These are phyloP conservation scores for Phytophthora boehmeriae DNA, from an alignment of 352 stramenopile species.

Conservation along the genomic window DNA sequence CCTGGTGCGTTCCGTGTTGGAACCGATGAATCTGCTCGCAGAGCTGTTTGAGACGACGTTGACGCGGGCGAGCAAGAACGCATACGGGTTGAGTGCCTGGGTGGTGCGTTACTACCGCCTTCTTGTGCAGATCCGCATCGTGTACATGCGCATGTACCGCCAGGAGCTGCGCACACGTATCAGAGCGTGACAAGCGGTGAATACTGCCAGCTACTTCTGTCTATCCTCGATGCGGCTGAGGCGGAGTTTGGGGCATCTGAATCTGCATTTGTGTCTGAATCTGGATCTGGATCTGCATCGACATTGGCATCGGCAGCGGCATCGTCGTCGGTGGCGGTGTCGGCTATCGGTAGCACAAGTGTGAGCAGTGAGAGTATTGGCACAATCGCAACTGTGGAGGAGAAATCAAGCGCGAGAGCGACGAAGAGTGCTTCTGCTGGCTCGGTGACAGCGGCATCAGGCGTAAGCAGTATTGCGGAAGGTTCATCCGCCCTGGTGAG, in stretches of 20 bases:
- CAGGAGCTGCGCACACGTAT: constrained; percentile 41
- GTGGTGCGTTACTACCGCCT: constrained; percentile 42
- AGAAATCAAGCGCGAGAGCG: constrained; percentile 3
- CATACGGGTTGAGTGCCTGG: constrained; percentile 23
- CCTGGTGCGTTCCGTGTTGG: constrained; percentile 34
- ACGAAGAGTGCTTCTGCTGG: not conserved
- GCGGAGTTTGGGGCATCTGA: constrained; percentile 17
- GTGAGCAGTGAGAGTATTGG: not conserved
- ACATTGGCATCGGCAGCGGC: not conserved
- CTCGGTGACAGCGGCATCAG: constrained; percentile 6
- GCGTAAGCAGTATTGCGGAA: constrained; percentile 1
- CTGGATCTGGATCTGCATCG: constrained; percentile 12
- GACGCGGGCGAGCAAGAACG: constrained; percentile 39
- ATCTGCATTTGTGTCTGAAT: constrained; percentile 14
- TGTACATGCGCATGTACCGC: constrained; percentile 63
- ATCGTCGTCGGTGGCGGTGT: no score
- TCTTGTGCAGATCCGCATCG: constrained; percentile 37
- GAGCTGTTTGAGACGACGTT: constrained; percentile 48
- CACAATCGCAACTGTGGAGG: constrained; percentile 3
- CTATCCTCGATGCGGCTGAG: constrained; percentile 28
- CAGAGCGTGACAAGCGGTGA: constrained; percentile 30
- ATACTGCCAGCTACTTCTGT: constrained; percentile 26
- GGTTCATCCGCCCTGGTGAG: not conserved
- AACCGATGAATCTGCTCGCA: constrained; percentile 36
- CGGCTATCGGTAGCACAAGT: constrained; percentile 14